Evolutionary conservation across 331 rosid genomes (phyloP), one percentile per base, ranked within the genome.

Genomic region (Phaseolus coccineus): DNA sequence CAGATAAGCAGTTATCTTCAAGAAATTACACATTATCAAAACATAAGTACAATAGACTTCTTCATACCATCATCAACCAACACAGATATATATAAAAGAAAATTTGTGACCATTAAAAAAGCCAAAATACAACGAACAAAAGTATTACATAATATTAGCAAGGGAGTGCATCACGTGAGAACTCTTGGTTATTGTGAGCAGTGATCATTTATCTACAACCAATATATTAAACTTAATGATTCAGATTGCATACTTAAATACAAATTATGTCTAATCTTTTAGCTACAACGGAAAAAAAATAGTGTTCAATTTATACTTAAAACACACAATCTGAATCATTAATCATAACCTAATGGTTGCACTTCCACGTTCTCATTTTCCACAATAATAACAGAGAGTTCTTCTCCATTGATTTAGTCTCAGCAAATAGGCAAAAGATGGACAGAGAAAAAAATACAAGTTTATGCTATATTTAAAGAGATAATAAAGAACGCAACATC

Each of bases 1-100:
- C 50, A 63, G 2, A 62, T 12, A 35, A 78, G 71, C 40, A 70
- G 42, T n/a, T 71, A 70, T 48, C 71, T 47, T 59, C 68, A 46
- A 47, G 6, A 33, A 15, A 46, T 35, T 24, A 55, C 11, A 58
- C 77, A 70, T 48, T 15, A 58, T 50, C 53, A 13, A 52, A 58
- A 15, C 69, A 42, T 24, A 24, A 25, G 19, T 8, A 37, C 33
- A 37, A n/a, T 37, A 8, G 0, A 62, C 44, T 62, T 13, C 2
- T 59, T 12, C 39, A 59, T 13, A 56, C 33, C 15, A 25, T 1
- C 24, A 25, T 24, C 31, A 56, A 11, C 33, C 9, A 27, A 13
- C 15, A n/a, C 51, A 39, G 0, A 19, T 19, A 37, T 37, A 9
- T 44, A 44, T 44, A 44, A 8, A 0, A 8, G 13, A 7, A 10